Base-by-base conservation (phyloP, 2,329 filamentous ascomycete species). In the Pseudofabraea citricarpa region DNA sequence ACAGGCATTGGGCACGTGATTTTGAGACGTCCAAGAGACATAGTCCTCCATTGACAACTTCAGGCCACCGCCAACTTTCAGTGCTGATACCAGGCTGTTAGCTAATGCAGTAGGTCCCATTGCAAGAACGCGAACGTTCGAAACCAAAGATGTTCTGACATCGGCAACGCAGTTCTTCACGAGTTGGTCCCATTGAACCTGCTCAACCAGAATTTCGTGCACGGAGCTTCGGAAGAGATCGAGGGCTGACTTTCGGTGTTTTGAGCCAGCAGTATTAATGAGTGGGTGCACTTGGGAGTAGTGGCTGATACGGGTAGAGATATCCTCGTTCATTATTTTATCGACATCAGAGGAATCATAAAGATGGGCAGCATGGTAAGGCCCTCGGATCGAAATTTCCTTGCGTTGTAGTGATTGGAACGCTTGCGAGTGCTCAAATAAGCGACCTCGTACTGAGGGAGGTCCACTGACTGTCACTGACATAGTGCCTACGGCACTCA, bases 361-460 rank as follows among this genome's bases (percentile, higher is more conserved):
- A 8, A 62, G 47, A 41, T 62, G 60, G 3, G 53, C 45, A 4
- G 60, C 58, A 46, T 62, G 60, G 36, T 56, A 61, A 21, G 57
- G 59, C 7, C 48, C 58, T 20, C 50, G 47, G 15, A 56, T 53
- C 8, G 43, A 31, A 18, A 56, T 47, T 37, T 48, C 51, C 40
- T 39, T 44, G 35, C 41, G 36, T 36, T 49, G 45, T 31, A 51
- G 44, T 23, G 32, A 41, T 24, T 50, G 41, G 18, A 52, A 49
- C 23, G 23, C 9, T 3, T 32, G 26, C 4, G 47, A 44, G 20
- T 43, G 47, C 5, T 45, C 42, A 2, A 58, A 49, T 4, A 55
- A 40, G 12, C 43, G 35, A 12, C 41, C 35, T 18, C 41, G 38
- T 5, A 44, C 43, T 5, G 40, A 36, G 12, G 55, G 53, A 8